These are phyloP conservation scores for Coelastrella sp. DNA, from an alignment of 139 green algal species.

Conservation along the genomic window DNA sequence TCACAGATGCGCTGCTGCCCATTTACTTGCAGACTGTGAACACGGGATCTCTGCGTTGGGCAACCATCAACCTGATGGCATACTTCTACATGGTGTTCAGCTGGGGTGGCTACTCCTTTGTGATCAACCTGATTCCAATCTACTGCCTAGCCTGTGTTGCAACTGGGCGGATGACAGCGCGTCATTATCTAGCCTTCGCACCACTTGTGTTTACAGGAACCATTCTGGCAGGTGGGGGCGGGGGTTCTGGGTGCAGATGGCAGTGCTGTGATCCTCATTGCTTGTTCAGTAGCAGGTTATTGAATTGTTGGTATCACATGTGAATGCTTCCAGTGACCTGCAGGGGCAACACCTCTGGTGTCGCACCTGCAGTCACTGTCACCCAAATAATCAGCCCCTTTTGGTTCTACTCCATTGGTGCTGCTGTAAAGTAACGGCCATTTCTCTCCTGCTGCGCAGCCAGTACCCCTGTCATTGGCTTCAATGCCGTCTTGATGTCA, in stretches of 20 bases:
- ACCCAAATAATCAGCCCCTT: background rate
- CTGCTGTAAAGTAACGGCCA: too few species aligned
- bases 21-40: conserved; percentile 90
- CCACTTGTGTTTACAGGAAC: conserved; percentile 87
- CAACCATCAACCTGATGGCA: conserved; percentile 68
- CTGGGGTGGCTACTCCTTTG: conserved; percentile 98
- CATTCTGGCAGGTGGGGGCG: conserved; percentile 66
- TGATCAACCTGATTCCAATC: conserved; percentile 98
- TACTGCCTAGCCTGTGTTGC: conserved; percentile 91
- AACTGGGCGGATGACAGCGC: conserved; percentile 59
- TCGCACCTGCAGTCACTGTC: background rate
- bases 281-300: background rate
- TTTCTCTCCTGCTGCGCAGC: too few species aligned
- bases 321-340: too few species aligned
- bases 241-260: background rate
- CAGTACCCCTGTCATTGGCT: conserved; percentile 94
- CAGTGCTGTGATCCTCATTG: background rate
- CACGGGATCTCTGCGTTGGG: conserved; percentile 86
- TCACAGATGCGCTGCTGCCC: too few species aligned
- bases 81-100: conserved; percentile 94
- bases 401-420: too few species aligned
- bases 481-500: conserved; percentile 95
- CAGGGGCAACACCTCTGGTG: too few species aligned
- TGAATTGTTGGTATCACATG: background rate
- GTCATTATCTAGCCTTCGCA: conserved; percentile 89